Percentiles rank a stretch among this genome's conserved stretches.
These are phyloP conservation scores for Camillea tinctor DNA, from an alignment of 2,329 filamentous ascomycete species.

Conservation along the genomic window DNA sequence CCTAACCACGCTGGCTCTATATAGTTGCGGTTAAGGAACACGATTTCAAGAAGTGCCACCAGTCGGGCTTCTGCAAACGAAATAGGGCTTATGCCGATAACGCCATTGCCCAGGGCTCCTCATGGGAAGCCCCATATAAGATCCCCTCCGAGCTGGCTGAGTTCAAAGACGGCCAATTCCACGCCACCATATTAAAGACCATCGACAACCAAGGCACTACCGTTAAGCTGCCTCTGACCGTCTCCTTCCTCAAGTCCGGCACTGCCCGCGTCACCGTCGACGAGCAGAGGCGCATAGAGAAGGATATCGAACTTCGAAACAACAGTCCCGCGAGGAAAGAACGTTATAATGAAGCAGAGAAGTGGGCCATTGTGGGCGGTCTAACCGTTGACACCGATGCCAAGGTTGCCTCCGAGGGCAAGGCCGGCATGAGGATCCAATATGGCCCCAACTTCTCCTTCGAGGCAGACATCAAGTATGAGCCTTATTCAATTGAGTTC, in stretches of 20 bases:
- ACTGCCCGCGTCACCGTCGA: slow-evolving; percentile 85
- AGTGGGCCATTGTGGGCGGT: slow-evolving; percentile 84
- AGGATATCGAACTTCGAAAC: slow-evolving; percentile 84
- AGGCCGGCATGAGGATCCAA: slow-evolving; percentile 68
- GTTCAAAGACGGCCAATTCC: slow-evolving; percentile 77
- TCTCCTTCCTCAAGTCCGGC: slow-evolving; percentile 88
- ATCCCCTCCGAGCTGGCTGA: slow-evolving; percentile 69
- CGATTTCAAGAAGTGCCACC: slow-evolving; percentile 94
- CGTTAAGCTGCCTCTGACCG: slow-evolving; percentile 75
- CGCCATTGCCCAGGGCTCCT: slow-evolving; percentile 60
- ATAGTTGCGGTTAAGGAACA: slow-evolving; percentile 86
- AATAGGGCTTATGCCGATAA: slow-evolving; percentile 87
- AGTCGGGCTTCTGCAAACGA: slow-evolving; percentile 95
- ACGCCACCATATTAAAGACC: slow-evolving; percentile 79
- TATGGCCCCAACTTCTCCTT: slow-evolving; percentile 77
- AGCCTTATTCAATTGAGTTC: slow-evolving; percentile 84
- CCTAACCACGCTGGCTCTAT: slow-evolving; percentile 5
- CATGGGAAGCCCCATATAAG: slow-evolving; percentile 79
- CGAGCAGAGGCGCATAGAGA: slow-evolving; percentile 85
- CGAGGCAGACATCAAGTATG: slow-evolving; percentile 79
- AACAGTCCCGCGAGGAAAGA: slow-evolving; percentile 84
- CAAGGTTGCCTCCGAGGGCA: slow-evolving; percentile 63
- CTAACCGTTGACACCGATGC: slow-evolving; percentile 70
- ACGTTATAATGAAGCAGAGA: slow-evolving; percentile 86
- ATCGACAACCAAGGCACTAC: slow-evolving; percentile 64